Evolutionary conservation across 2,329 filamentous ascomycete genomes (phyloP).

Genomic region (Pleurostoma richardsiae): DNA sequence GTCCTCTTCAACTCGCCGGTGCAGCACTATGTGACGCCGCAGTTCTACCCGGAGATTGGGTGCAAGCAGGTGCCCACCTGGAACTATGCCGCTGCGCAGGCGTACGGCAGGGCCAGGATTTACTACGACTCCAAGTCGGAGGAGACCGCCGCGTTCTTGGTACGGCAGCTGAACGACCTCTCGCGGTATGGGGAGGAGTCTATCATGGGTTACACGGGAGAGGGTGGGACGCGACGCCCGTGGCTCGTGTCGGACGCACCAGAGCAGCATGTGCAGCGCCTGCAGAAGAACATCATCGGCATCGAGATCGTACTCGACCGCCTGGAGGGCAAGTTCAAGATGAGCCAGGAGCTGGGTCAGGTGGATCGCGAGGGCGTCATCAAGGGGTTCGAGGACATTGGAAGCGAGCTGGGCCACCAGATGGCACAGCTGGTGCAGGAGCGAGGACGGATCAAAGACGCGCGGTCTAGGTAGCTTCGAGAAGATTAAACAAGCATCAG

Average conservation of each 20-base stretch:
- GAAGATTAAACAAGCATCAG: too few species aligned
- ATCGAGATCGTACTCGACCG: constrained; percentile 52
- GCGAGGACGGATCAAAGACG: too few species aligned
- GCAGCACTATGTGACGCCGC: constrained; percentile 63
- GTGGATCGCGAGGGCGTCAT: constrained; percentile 54
- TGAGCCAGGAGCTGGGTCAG: constrained; percentile 54
- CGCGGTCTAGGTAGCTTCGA: too few species aligned
- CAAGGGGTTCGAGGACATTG: constrained; percentile 42
- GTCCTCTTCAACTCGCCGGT: constrained; percentile 55
- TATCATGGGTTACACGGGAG: constrained; percentile 51
- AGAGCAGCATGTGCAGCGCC: constrained; percentile 45
- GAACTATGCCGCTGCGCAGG: constrained; percentile 64
- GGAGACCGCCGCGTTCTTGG: constrained; percentile 42
- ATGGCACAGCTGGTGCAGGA: constrained; percentile 25
- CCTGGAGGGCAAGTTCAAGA: constrained; percentile 60
- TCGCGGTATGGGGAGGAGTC: constrained; percentile 38
- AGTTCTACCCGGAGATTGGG: constrained; percentile 56
- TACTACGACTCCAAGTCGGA: constrained; percentile 42
- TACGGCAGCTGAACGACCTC: constrained; percentile 47
- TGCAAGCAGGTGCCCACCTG: constrained; percentile 67
- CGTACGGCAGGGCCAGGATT: constrained; percentile 52
- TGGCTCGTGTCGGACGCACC: constrained; percentile 58
- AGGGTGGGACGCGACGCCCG: constrained; percentile 23
- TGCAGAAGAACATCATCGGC: constrained; percentile 56
- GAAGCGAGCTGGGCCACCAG: constrained; percentile 19